These are phyloP conservation scores for Gloeophyllum trabeum DNA, from an alignment of 768 basidiomycete species.

Conservation along the genomic window DNA sequence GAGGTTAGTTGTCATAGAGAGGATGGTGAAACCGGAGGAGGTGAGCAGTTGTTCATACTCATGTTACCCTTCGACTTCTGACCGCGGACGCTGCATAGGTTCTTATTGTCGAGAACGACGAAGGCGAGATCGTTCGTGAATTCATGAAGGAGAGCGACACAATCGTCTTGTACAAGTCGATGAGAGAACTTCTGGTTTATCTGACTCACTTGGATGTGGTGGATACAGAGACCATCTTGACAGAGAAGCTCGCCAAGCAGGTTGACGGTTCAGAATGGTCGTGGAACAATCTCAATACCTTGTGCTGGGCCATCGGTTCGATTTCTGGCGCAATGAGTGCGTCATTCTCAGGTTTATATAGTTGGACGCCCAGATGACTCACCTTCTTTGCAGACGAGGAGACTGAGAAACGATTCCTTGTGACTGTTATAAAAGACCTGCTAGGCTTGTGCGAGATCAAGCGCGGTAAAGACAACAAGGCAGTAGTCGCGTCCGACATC, in stretches of 20 bases:
- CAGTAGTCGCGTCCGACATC: constrained; percentile 91
- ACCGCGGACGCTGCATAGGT: constrained; percentile 42
- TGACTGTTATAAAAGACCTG: constrained; percentile 97
- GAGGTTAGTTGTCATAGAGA: constrained; percentile 90
- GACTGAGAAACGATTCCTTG: constrained; percentile 96
- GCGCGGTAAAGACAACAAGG: constrained; percentile 99
- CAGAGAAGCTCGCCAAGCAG: constrained; percentile 95
- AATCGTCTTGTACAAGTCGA: constrained; percentile 96
- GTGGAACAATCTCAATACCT: constrained; percentile 97
- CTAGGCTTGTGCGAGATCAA: constrained; percentile 98
- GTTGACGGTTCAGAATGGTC: constrained; percentile 98
- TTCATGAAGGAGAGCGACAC: constrained; percentile 99
- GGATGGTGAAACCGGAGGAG: constrained; percentile 99
- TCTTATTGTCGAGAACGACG: constrained; percentile 96
- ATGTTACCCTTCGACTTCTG: background rate
- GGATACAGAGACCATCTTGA: constrained; percentile 95
- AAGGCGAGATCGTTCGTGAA: constrained; percentile 98
- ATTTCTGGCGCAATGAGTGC: constrained; percentile 98
- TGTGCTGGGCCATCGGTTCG: constrained; percentile 99
- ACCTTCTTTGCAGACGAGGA: constrained; percentile 66
- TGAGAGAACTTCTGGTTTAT: constrained; percentile 96
- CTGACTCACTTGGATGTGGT: constrained; percentile 93
- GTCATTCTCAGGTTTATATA: constrained; percentile 18
- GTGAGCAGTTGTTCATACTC: constrained; percentile 28
- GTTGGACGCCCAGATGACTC: background rate